Evolutionary conservation across 768 basidiomycete species (phyloP).

Genomic region (Paxillus involutus): DNA sequence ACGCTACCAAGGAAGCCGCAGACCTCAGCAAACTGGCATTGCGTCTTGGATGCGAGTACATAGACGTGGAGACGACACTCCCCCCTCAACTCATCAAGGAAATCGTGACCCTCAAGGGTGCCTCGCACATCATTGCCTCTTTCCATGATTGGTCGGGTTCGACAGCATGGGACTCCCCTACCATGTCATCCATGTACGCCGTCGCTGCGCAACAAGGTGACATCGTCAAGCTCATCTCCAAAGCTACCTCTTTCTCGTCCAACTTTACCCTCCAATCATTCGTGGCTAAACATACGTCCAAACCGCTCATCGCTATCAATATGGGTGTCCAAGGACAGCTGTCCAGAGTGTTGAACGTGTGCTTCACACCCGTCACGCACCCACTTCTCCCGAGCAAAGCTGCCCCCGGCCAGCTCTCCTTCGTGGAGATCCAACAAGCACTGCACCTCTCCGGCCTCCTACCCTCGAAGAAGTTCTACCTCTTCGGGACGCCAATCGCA

Average conservation of each 20-base stretch:
- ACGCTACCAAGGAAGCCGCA: conserved; percentile 66
- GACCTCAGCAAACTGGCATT: conserved; percentile 77
- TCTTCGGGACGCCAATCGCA: conserved; percentile 87
- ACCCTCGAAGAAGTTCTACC: conserved; percentile 72
- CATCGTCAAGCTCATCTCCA: conserved; percentile 90
- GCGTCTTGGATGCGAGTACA: conserved; percentile 84
- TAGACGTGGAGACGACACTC: conserved; percentile 87
- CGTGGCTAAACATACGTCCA: conserved; percentile 53
- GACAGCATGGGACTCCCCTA: conserved; percentile 74
- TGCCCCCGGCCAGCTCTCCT: conserved; percentile 92
- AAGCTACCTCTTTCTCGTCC: conserved; percentile 70
- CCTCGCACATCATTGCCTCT: conserved; percentile 83
- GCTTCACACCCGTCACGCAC: conserved; percentile 90
- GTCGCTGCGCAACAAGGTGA: conserved; percentile 72
- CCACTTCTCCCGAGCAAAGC: conserved; percentile 81
- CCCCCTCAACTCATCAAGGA: conserved; percentile 60
- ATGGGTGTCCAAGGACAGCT: conserved; percentile 90
- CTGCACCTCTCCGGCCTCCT: conserved; percentile 79
- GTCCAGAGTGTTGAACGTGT: conserved; percentile 82
- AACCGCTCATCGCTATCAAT: conserved; percentile 93
- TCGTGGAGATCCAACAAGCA: conserved; percentile 81
- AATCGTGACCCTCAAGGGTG: conserved; percentile 61
- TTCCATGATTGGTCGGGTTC: conserved; percentile 94
- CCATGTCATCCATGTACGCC: conserved; percentile 68
- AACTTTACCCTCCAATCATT: conserved; percentile 82